Evolutionary conservation across 805 yeast species (phyloP), one percentile per base, ranked within the genome.

Genomic region (Candida parachauliodes): DNA sequence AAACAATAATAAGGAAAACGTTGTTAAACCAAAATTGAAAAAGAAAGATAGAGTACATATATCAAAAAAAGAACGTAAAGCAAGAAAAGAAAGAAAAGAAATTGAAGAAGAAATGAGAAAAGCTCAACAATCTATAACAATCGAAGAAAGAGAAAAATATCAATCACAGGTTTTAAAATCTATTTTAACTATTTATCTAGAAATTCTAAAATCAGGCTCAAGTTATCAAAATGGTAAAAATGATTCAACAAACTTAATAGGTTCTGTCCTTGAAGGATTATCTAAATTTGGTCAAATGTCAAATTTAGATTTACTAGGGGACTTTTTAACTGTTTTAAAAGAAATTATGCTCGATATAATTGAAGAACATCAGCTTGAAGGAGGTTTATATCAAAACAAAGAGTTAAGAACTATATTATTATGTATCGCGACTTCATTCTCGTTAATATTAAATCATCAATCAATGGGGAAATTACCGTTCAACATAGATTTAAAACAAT

Each of bases 241-340:
- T 14, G 74, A 78, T 26, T 73, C 76, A 14, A 47, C 47, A 20
- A 40, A 42, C 10, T 65, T 93, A 37, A 79, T 88, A 70, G 96
- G 94, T 6, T 73, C 91, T 0, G 94, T 91, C 0, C 68, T 93
- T 38, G 98, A 93, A 63, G 98, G 98, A 3, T 64, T 93, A 40
- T 85, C 97, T 1, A 78, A 79, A 53, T 88, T 82, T 55, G 96
- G 98, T 2, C 93, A 83, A 51, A 81, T 89, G 80, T 88, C 94
- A 17, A 93, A 93, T 55, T 79, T 91, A 40, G 98, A 93, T 47
- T 68, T 93, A 31, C 73, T 93, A 48, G 98, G 98, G 18, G 98
- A 93, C 57, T 80, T 93, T 60, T 68, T 93, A 36, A 94, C 83
- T 55, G 96, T 89, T 6, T 71, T 93, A 58, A 73, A 89, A 48